Evolutionary conservation across 441 rosid genomes (phyloP).

Genomic region (Gossypium aridum): DNA sequence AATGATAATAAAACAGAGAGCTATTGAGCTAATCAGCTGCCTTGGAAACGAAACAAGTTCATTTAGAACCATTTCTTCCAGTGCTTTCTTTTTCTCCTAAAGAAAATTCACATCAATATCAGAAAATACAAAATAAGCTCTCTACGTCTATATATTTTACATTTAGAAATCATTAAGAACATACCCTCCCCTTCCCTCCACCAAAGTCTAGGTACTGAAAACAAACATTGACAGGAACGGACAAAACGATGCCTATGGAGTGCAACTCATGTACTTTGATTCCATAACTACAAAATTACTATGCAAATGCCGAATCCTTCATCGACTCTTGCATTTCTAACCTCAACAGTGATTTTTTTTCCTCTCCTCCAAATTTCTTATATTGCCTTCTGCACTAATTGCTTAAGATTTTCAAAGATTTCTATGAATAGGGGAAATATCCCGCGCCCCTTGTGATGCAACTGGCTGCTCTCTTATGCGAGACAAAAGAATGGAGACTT

Average conservation of each 20-base stretch:
- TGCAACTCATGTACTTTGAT: neutral
- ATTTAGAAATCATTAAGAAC: neutral
- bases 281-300: slow-evolving; percentile 1
- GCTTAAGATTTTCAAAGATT: slow-evolving; percentile 17
- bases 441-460: slow-evolving; percentile 29
- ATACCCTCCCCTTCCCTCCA: neutral
- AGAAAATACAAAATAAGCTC: neutral
- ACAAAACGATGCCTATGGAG: neutral
- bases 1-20: too few relatives aligned
- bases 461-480: slow-evolving; percentile 78
- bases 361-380: neutral
- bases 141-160: neutral
- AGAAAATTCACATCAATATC: too few relatives aligned
- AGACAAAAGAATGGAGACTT: slow-evolving; percentile 62
- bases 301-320: neutral
- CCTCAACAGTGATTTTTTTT: neutral
- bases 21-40: too few relatives aligned
- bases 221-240: neutral
- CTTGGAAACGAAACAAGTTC: too few relatives aligned
- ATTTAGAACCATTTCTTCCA: too few relatives aligned
- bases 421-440: slow-evolving; percentile 33
- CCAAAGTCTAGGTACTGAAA: too few relatives aligned
- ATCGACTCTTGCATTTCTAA: slow-evolving; percentile 7
- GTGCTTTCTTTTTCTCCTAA: too few relatives aligned
- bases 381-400: slow-evolving; percentile 1